Conservation (phyloP, 495 filamentous ascomycete species). For the Daldinia concentrica region DNA sequence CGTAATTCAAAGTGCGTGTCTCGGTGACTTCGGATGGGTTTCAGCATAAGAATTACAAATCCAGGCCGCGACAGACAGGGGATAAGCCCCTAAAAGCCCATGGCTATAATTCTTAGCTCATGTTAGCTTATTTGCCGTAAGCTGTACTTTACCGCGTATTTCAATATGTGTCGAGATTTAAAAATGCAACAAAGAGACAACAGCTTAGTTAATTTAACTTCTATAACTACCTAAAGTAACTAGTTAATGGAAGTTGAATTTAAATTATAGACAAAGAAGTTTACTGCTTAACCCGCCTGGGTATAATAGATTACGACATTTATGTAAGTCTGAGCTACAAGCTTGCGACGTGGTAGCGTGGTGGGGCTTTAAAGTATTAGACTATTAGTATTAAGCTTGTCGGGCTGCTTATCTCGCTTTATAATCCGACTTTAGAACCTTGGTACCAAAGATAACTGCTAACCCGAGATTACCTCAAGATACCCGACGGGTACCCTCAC, state of each 20-base stretch:
- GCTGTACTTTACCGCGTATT: background rate
- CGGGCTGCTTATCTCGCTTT: constrained; percentile 15
- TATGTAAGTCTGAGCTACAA: constrained; percentile 1
- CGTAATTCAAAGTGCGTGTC: background rate
- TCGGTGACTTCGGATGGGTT: background rate
- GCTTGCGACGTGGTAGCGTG: background rate
- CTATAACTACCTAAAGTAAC: no score
- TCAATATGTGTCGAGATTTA: background rate
- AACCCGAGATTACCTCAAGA: constrained; percentile 16
- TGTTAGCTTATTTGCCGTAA: background rate
- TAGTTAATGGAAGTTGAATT: no score
- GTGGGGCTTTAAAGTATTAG: constrained; percentile 5
- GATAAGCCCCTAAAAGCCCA: background rate
- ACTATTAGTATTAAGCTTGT: background rate
- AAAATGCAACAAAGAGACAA: background rate
- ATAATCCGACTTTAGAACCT: constrained; percentile 11
- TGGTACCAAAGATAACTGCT: background rate
- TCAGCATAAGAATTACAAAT: background rate
- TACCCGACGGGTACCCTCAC: constrained; percentile 15
- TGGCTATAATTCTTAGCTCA: background rate
- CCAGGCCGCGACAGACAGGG: background rate
- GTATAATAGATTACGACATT: constrained; percentile 5
- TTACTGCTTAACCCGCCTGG: background rate
- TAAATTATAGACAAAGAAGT: no score
- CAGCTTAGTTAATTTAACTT: no score